Base-by-base conservation (phyloP, 2,329 filamentous ascomycete genomes). In the Paraconiothyrium sp. region DNA sequence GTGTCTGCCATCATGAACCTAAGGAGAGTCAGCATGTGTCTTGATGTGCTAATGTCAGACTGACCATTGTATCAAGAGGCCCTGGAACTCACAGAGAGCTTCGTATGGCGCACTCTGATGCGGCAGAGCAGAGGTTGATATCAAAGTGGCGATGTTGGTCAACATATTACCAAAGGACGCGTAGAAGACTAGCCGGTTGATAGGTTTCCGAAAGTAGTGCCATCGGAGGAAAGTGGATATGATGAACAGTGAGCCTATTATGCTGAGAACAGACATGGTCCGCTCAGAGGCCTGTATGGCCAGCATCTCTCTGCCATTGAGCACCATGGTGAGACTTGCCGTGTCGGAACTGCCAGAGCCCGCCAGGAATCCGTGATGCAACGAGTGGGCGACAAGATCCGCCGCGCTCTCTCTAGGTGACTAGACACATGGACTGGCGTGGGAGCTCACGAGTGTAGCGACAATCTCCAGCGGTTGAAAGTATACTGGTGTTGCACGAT, bases 171-270 rank as follows among this genome's bases (percentile, higher is more conserved):
- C 92, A 72, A 92, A 90, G 0, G 90, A 91, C 7, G 92, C 92
- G 75, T 91, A 95, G 76, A 96, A 94, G 10, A 94, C 89, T 0
- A 96, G 84, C 20, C 92, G 85, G 73, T 95, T 95, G 80, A 95
- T 93, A n/a, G 92, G 91, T 73, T 93, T 94, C 71, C 91, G 90
- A 74, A 95, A 95, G 5, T 85, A 84, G 16, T 83, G 84, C 35
- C 89, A 92, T n/a, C 79, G 77, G 34, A 86, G 79, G 72, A 94
- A 95, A 3, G 91, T 93, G 58, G 82, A 69, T 57, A 94, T 88
- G 71, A 93, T 90, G 74, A 94, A 88, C 35, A 89, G 68, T 47
- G 89, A 91, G 59, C 91, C 92, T 1, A 90, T 55, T 0, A 95
- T 76, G 0, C 92, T 94, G 47, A 94, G 78, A 8, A 89, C 84